A percentile compares a stretch with the other conserved stretches of the same genome.
Evolutionary conservation across 208 protist genomes (phyloP).

Genomic region (Borovskyia barvae): DNA sequence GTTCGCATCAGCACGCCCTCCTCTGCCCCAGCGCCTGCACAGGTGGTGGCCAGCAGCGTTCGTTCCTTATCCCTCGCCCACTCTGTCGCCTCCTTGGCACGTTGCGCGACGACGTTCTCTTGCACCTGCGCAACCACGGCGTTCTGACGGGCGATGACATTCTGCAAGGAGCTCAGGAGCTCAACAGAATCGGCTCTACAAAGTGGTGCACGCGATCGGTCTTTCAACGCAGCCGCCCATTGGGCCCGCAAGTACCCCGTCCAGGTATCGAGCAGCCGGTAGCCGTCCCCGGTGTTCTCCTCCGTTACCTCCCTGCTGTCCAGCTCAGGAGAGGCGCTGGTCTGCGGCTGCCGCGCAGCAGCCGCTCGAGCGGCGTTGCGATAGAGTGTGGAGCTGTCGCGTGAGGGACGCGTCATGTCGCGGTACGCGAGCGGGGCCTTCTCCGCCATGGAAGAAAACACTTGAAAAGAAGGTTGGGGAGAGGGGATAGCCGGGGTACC

Average conservation of each 20-base stretch:
- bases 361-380: slow-evolving; percentile 21
- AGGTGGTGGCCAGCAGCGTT: background rate
- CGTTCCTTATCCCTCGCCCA: slow-evolving; percentile 11
- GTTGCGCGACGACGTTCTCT: slow-evolving; percentile 21
- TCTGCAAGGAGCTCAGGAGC: slow-evolving; percentile 33
- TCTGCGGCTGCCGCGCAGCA: background rate
- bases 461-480: too few species aligned
- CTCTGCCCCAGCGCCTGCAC: background rate
- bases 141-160: slow-evolving; percentile 42
- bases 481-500: too few species aligned
- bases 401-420: slow-evolving; percentile 11
- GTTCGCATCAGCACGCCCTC: too few species aligned
- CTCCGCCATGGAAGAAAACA: slow-evolving; percentile 1
- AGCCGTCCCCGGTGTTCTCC: slow-evolving; percentile 12
- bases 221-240: slow-evolving; percentile 15
- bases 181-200: slow-evolving; percentile 6
- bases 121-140: slow-evolving; percentile 28
- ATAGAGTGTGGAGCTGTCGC: slow-evolving; percentile 23
- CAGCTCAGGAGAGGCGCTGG: too few species aligned
- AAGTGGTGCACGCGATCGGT: background rate
- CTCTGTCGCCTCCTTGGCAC: slow-evolving; percentile 19
- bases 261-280: slow-evolving; percentile 52
- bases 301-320: background rate
- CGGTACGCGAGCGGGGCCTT: slow-evolving; percentile 9
- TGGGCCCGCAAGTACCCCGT: slow-evolving; percentile 24